Evolutionary conservation across 257 asterid species (phyloP), one percentile per base, ranked within the genome.

Genomic region (Thymus quinquecostatus): DNA sequence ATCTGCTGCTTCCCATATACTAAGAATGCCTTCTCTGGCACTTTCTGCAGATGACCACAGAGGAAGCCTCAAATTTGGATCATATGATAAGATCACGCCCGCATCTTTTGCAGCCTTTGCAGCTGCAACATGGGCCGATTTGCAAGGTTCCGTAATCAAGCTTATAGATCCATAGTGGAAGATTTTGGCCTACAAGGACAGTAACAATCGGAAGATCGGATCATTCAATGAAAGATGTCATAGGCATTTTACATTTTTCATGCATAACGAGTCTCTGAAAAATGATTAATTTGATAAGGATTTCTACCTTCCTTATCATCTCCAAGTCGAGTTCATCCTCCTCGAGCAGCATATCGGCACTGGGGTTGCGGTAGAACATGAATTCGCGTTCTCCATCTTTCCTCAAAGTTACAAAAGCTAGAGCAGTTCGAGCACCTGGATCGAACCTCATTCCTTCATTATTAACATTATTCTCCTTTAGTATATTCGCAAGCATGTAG

Each of bases 311-410:
- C 83, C 75, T 86, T 74, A 92, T 89, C 74, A 95, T 71, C 54
- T 84, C 92, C 21, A 92, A 71, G 82, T 92, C 96, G 64, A 95
- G 98, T 78, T 95, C 98, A 13, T 77, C 65, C 73, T 84, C 96
- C 72, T 80, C 74, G 66, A 95, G 91, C 76, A 95, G 80, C 99
- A 95, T 95, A 77, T 95, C 99, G 49, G 99, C 99, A 80, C 98
- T 95, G 44, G 99, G 99, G 71, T 95, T 95, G 69, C 98, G 97
- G 40, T 92, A 95, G 71, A 95, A 95, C 98, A 95, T 95, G 89
- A 95, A 95, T 65, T 95, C 99, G 0, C 98, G 96, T 66, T 95
- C 99, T 72, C 99, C 99, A 69, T 92, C 97, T 36, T 87, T 89
- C 82, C 89, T 87, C 70, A 95, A 88, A 32, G 98, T 95, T 59